These are phyloP conservation scores for Diplosphaera chodatii DNA, from an alignment of 139 green algal genomes.

Conservation along the genomic window DNA sequence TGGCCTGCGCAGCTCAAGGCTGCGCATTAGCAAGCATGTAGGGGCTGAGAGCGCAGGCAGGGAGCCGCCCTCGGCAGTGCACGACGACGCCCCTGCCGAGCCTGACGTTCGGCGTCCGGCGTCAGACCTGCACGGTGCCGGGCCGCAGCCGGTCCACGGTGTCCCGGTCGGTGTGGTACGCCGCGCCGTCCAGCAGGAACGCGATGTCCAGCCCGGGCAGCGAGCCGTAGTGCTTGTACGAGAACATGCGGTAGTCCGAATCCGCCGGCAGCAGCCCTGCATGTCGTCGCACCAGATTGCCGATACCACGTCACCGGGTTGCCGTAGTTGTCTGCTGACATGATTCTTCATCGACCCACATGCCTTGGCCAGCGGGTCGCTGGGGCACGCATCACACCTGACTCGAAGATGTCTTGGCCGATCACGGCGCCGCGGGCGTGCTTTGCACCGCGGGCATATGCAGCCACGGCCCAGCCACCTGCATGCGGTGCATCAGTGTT, in stretches of 20 bases:
- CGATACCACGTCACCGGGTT: too few relatives aligned
- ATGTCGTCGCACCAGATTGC: not conserved
- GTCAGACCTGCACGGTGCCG: conserved; percentile 59
- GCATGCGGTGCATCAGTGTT: not conserved
- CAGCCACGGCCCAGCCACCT: conserved; percentile 39
- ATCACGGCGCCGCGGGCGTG: conserved; percentile 45
- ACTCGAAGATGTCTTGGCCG: conserved; percentile 50
- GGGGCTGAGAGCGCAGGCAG: too few relatives aligned
- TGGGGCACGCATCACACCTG: conserved; percentile 11
- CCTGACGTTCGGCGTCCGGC: not conserved
- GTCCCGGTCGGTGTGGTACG: conserved; percentile 62
- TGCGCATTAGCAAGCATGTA: not conserved
- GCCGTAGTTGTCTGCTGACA: too few relatives aligned
- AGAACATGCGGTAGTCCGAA: conserved; percentile 73
- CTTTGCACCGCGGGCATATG: conserved; percentile 35
- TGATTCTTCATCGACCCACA: too few relatives aligned
- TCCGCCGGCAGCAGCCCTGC: conserved; percentile 64
- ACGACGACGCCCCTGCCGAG: too few relatives aligned
- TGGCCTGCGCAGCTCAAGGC: conserved; percentile 18
- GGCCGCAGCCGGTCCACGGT: conserved; percentile 31
- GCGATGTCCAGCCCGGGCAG: conserved; percentile 68
- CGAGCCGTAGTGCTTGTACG: conserved; percentile 22
- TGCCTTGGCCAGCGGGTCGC: too few relatives aligned
- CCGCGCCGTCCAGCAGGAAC: conserved; percentile 49
- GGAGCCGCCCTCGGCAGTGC: too few relatives aligned